Conservation (phyloP, 2,329 filamentous ascomycete species). For the Arachnomyces sp. region DNA sequence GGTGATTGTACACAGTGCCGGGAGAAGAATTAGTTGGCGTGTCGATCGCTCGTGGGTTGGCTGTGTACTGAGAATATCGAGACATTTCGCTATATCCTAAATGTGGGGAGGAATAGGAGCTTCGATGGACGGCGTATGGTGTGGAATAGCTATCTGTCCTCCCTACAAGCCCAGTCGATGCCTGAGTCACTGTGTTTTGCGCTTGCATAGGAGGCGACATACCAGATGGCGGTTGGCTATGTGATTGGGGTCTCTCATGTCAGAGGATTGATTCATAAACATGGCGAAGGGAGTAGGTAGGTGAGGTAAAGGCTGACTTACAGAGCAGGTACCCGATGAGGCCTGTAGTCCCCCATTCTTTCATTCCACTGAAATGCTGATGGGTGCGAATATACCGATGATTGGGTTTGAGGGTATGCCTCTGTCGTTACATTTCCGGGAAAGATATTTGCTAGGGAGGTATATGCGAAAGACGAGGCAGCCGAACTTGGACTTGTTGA, state of each 20-base stretch:
- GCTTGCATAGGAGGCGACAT: constrained; percentile 36
- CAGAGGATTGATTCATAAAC: neutral
- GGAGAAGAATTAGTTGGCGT: constrained; percentile 24
- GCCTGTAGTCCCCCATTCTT: constrained; percentile 31
- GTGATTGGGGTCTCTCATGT: constrained; percentile 12
- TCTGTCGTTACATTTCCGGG: constrained; percentile 23
- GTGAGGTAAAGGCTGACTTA: constrained; percentile 20
- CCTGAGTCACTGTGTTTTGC: constrained; percentile 20
- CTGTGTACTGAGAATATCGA: constrained; percentile 26
- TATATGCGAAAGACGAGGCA: constrained; percentile 41
- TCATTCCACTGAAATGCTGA: constrained; percentile 26
- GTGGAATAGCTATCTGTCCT: constrained; percentile 33
- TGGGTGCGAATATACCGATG: constrained; percentile 28
- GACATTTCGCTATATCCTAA: constrained; percentile 26
- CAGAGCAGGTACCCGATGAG: constrained; percentile 31
- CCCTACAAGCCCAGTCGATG: constrained; percentile 24
- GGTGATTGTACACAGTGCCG: constrained; percentile 23
- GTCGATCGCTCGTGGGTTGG: constrained; percentile 26
- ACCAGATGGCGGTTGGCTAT: constrained; percentile 40
- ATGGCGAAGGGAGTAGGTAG: neutral
- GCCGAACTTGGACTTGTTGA: constrained; percentile 47
- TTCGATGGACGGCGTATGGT: constrained; percentile 27
- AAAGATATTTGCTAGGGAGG: constrained; percentile 31
- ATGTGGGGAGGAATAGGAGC: constrained; percentile 23
- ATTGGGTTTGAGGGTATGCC: constrained; percentile 25